Base-by-base conservation (phyloP, 495 filamentous ascomycete species). In the Diplogelasinospora grovesii region DNA sequence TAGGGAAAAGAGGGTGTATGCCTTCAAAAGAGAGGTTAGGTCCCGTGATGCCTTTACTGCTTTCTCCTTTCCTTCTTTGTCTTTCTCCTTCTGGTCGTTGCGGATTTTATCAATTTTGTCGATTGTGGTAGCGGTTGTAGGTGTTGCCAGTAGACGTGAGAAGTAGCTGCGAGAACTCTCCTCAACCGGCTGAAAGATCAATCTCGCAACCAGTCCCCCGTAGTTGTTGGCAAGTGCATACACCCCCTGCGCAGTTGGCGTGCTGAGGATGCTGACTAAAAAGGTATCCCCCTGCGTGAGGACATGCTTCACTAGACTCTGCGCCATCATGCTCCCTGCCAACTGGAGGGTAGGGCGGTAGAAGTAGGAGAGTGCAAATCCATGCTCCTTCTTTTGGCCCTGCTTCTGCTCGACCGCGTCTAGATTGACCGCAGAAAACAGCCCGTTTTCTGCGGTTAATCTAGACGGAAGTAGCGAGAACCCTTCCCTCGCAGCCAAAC, bases 141-240 rank as follows among this genome's bases (percentile, higher is more conserved):
- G 16, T 8, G 41, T 36, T 8, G 29, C 59, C 48, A 79, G 69
- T 5, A 95, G 71, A 34, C 81, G 81, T 23, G 83, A 84, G 56
- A 97, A 96, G 43, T 94, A 75, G 48, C 81, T 86, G 16, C 93
- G 81, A 45, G 81, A 85, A 49, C 81, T 86, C 60, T 97, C 93
- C 54, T 99, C 92, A 50, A 97, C 77, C 8, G 92, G 92, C 52
- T 96, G 92, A 59, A 99, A 92, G 40, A 99, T 63, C 41, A 96
- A 77, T 9, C 92, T 82, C 3, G 93, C 92, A 36, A 93, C 61
- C 2, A 99, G 76, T 6, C 87, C 83, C 27, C 93, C 92, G 66
- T 99, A 99, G 55, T 96, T 96, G 36, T 85, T 81, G 21, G 90
- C 92, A 3, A 99, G 71, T 0, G 88, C 84, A 61, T 97, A 99